Evolutionary conservation across 2,329 filamentous ascomycete species (phyloP), one percentile per base, ranked within the genome.

Genomic region (Calonectria crousiana): DNA sequence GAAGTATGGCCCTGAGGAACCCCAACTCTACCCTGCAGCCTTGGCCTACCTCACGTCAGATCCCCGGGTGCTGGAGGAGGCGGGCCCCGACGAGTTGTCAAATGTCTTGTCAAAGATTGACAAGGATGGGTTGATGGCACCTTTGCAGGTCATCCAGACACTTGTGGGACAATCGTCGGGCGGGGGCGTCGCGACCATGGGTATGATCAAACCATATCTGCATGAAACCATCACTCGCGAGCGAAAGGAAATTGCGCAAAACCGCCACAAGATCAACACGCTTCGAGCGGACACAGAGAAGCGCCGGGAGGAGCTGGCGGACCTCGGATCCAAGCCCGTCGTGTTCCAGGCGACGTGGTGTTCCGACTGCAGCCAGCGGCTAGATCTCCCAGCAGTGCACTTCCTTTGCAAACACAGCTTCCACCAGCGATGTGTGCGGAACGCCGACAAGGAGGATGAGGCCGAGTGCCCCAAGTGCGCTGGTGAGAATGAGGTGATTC

Each of bases 361-460:
- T 83, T 93, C 94, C 34, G 93, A 94, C 67, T 99, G 97, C 83
- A 92, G 92, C 20, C 90, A 92, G 47, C 89, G 91, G 32, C 89
- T 98, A 23, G 96, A 98, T 77, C 88, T 98, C 16, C 97, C 97
- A 0, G 95, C 93, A 0, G 96, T 99, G 62, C 97, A 99, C 83
- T 99, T 99, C 84, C 86, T 99, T 76, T 99, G 97, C 87, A 98
- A 98, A 84, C 97, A 99, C 84, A 96, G 93, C 74, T 99, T 98
- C 88, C 97, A 99, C 83, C 95, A 98, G 86, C 90, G 95, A 58
- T 99, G 96, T 84, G 87, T 99, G 82, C 86, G 89, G 67, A 84
- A 83, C 16, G 87, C 86, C 2, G 85, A 84, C 28, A 87, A 88
- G 14, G 92, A 93, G 30, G 88, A 88, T 9, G 92, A 93, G 67